Evolutionary conservation across 139 green algal genomes (phyloP).

Genomic region (Picochlorum costavermella): DNA sequence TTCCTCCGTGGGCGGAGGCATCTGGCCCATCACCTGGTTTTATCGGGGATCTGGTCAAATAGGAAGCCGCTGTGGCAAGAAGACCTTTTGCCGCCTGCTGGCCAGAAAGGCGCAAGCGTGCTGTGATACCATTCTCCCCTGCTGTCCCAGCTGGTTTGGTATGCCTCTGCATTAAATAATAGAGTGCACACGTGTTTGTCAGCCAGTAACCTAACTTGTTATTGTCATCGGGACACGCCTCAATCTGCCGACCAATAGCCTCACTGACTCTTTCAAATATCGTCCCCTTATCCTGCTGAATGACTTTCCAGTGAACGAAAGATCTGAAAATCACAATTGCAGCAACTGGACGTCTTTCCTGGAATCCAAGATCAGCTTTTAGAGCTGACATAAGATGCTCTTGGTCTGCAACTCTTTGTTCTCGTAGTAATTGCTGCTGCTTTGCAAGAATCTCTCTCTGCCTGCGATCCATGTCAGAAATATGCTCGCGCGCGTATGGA

Average conservation of each 20-base stretch:
- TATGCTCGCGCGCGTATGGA: slow-evolving; percentile 5
- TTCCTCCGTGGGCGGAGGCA: slow-evolving; percentile 77
- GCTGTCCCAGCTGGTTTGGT: slow-evolving; percentile 69
- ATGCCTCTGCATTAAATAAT: slow-evolving; percentile 91
- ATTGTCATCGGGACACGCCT: slow-evolving; percentile 84
- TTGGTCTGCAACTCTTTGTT: slow-evolving; percentile 79
- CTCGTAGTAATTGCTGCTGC: slow-evolving; percentile 73
- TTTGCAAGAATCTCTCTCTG: slow-evolving; percentile 73
- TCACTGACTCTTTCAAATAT: slow-evolving; percentile 95
- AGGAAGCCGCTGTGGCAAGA: slow-evolving; percentile 24
- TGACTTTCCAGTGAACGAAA: slow-evolving; percentile 80
- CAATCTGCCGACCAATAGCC: slow-evolving; percentile 75
- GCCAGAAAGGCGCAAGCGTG: slow-evolving; percentile 18
- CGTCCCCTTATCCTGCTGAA: slow-evolving; percentile 84
- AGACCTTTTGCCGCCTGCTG: slow-evolving; percentile 32
- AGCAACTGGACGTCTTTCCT: slow-evolving; percentile 70
- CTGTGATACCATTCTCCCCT: slow-evolving; percentile 21
- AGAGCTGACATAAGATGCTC: slow-evolving; percentile 62
- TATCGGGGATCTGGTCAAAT: slow-evolving; percentile 5
- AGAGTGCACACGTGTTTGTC: slow-evolving; percentile 89
- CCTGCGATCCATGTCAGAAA: slow-evolving; percentile 61
- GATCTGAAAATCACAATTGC: slow-evolving; percentile 84
- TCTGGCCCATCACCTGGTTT: slow-evolving; percentile 44
- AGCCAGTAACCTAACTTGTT: slow-evolving; percentile 88
- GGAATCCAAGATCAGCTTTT: slow-evolving; percentile 64